These are phyloP conservation scores for Yamadazyma atmosphaerica DNA, from an alignment of 1,139 yeast genomes.

Conservation along the genomic window DNA sequence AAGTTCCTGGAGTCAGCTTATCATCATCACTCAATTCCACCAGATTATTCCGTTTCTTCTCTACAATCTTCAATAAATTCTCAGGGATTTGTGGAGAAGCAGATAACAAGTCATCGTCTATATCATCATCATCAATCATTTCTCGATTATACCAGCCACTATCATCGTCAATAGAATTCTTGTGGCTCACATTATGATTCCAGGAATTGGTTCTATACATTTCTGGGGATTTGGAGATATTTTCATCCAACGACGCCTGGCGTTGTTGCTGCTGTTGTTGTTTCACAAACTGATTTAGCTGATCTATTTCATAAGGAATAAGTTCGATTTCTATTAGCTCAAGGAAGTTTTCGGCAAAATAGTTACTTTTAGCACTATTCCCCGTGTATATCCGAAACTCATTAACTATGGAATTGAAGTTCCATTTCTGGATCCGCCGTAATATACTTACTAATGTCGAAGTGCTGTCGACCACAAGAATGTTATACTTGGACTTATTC, in stretches of 20 bases:
- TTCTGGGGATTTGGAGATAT: slow-evolving; percentile 14
- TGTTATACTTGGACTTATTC: slow-evolving; percentile 64
- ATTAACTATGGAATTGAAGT: slow-evolving; percentile 75
- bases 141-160: slow-evolving; percentile 20
- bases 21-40: slow-evolving; percentile 20
- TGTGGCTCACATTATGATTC: no score
- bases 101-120: slow-evolving; percentile 53
- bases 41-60: slow-evolving; percentile 39
- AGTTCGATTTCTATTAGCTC: slow-evolving; percentile 67
- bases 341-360: slow-evolving; percentile 78
- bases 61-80: slow-evolving; percentile 55
- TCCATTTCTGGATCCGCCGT: slow-evolving; percentile 86
- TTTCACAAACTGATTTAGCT: slow-evolving; percentile 21
- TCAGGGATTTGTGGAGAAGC: slow-evolving; percentile 72
- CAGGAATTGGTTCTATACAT: slow-evolving; percentile 14
- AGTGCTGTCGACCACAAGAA: slow-evolving; percentile 76
- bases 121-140: slow-evolving; percentile 42
- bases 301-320: slow-evolving; percentile 42
- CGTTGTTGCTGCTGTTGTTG: slow-evolving; percentile 10
- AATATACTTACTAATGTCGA: slow-evolving; percentile 78
- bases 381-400: slow-evolving; percentile 79
- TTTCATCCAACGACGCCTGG: no score
- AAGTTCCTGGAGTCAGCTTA: slow-evolving; percentile 33
- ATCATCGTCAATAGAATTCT: slow-evolving; percentile 19
- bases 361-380: slow-evolving; percentile 61